Evolutionary conservation across 2,329 filamentous ascomycete species (phyloP), one percentile per base, ranked within the genome.

Genomic region (Bipolaris bicolor): DNA sequence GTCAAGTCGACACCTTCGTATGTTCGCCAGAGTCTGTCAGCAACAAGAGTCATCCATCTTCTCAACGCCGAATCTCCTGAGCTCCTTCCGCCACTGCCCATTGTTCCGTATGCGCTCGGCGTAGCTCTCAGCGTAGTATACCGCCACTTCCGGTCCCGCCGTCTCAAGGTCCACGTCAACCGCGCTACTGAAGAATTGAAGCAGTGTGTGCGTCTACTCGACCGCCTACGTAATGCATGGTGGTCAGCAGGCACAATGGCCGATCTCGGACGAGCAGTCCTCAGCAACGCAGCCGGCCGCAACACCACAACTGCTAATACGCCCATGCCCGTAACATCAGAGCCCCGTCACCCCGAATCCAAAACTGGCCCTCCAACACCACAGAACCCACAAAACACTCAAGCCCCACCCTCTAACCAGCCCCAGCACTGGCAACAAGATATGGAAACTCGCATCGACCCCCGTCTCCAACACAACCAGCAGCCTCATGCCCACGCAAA

Each of bases 61-160:
- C 78, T 83, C 24, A 78, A 78, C 11, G 75, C 78, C 29, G 78
- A 82, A 65, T 76, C 78, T 16, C 75, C 79, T 5, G 71, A 78
- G 31, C 66, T 76, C 11, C 73, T 86, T 1, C 78, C 83, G 22
- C 82, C 83, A 0, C 71, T 86, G 3, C 84, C 84, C 1, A 76
- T 86, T 5, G 77, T 86, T 13, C 83, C 84, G 3, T 86, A 86
- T 61, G 81, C 83, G 3, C 77, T 86, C 16, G 80, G 82, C 1
- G 75, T 86, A 5, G 82, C 83, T 3, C 77, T 86, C 58, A 82
- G 82, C 2, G 83, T 86, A 1, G 81, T 83, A 2, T 86, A 86
- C 63, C 81, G 84, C 15, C 81, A 85, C 54, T 80, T 84, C 43
- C 82, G 84, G 22, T 80, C 81, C 48, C 81, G 81, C 55, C 81